Evolutionary conservation across 768 basidiomycete genomes (phyloP).

Genomic region (Clavaria fumosa): DNA sequence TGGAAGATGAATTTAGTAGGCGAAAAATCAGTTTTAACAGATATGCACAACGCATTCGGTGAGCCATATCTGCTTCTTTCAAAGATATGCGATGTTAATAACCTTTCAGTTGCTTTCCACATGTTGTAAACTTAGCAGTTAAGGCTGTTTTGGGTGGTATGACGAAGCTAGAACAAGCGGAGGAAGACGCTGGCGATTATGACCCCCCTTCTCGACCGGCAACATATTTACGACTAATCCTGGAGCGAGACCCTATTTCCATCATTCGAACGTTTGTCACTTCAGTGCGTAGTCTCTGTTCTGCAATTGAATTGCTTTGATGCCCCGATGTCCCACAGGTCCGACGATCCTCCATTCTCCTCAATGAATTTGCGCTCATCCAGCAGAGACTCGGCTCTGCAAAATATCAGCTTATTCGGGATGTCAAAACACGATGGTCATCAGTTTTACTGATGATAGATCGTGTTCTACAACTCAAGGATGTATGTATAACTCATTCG

Average conservation of each 20-base stretch:
- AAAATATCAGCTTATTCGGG: slow-evolving; percentile 14
- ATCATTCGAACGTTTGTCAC: slow-evolving; percentile 13
- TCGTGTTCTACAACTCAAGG: slow-evolving; percentile 13
- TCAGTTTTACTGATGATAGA: slow-evolving; percentile 20
- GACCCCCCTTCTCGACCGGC: slow-evolving; percentile 4
- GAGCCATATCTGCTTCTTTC: slow-evolving; percentile 2
- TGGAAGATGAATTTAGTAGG: slow-evolving; percentile 12
- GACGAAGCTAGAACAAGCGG: slow-evolving; percentile 10
- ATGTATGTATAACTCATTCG: slow-evolving; percentile 10
- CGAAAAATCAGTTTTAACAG: slow-evolving; percentile 14
- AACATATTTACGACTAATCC: no score
- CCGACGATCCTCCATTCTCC: slow-evolving; percentile 14
- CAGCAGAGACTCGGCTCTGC: slow-evolving; percentile 4
- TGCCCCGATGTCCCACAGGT: slow-evolving; percentile 7
- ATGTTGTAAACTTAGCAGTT: slow-evolving; percentile 20
- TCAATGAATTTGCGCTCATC: slow-evolving; percentile 13
- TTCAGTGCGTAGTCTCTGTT: slow-evolving; percentile 9
- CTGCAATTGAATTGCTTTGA: slow-evolving; percentile 4
- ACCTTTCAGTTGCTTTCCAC: slow-evolving; percentile 18
- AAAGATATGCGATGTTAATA: slow-evolving; percentile 4
- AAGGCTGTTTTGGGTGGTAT: slow-evolving; percentile 17
- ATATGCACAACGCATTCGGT: slow-evolving; percentile 15
- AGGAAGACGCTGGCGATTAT: not conserved
- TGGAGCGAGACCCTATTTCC: slow-evolving; percentile 12
- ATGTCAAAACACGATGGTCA: slow-evolving; percentile 18